Evolutionary conservation across 768 basidiomycete genomes (phyloP).

Genomic region (Phaeotremella skinneri): DNA sequence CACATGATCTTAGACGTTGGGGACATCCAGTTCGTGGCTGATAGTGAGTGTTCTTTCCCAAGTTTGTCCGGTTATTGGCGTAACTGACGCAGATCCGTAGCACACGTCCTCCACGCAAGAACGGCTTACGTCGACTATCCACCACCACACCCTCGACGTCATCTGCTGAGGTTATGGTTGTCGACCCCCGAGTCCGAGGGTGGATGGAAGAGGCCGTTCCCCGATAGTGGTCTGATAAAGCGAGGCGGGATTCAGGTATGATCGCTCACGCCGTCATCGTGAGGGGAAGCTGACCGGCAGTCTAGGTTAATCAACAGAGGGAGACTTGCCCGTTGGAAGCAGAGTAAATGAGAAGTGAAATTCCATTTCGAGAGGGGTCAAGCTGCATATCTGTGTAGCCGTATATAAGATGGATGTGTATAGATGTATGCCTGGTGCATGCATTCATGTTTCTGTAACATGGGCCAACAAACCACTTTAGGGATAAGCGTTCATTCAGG

Average conservation of each 20-base stretch:
- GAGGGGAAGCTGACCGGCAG: neutral
- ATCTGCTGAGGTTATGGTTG: constrained; percentile 50
- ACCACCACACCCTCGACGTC: constrained; percentile 37
- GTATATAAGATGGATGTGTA: too few relatives aligned
- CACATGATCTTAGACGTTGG: constrained; percentile 50
- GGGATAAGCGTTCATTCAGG: too few relatives aligned
- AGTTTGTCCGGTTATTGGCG: neutral
- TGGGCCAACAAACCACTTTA: too few relatives aligned
- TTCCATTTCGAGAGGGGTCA: too few relatives aligned
- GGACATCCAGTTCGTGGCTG: constrained; percentile 48
- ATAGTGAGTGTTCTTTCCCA: constrained; percentile 23
- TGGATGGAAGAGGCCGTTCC: constrained; percentile 47
- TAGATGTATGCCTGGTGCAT: too few relatives aligned
- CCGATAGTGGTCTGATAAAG: constrained; percentile 38
- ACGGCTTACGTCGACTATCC: constrained; percentile 48
- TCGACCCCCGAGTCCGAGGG: constrained; percentile 44
- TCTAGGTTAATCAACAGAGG: constrained; percentile 15
- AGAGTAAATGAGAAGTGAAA: constrained; percentile 4
- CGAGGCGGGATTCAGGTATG: constrained; percentile 50
- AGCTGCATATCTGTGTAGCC: too few relatives aligned
- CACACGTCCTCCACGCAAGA: constrained; percentile 46
- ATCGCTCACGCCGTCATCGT: neutral
- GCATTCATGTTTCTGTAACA: too few relatives aligned
- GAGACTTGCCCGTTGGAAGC: constrained; percentile 19
- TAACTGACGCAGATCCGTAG: constrained; percentile 6